Base-by-base conservation (phyloP, 2,329 filamentous ascomycete species). In the Sclerotinia spermophila region DNA sequence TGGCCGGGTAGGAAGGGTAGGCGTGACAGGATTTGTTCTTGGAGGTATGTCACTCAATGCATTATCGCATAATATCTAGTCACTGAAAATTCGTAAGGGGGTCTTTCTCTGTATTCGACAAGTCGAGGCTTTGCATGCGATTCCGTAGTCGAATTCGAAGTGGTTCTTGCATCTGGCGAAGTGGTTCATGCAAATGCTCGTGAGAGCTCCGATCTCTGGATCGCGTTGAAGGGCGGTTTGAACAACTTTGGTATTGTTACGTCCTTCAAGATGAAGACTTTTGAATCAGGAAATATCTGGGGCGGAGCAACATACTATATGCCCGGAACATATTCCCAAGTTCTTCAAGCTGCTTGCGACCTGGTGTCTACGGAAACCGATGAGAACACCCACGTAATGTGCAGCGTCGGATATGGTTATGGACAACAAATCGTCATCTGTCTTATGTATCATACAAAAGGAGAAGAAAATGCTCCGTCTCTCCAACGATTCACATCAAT, bases 181-280 rank as follows among this genome's bases (percentile, higher is more conserved):
- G 81, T 87, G 58, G 78, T 86, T 45, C 83, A 81, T 3, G 86
- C 83, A 3, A 65, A 48, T 65, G 61, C 61, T 48, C 35, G 19
- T 6, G 42, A 3, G 84, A 79, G 88, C 72, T 71, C 81, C 0
- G 86, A 88, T 68, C 79, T 89, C 13, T 87, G 81, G 78, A 81
- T 80, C 73, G 85, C 84, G 0, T 81, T 89, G 6, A 83, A 84
- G 67, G 87, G 86, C 11, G 86, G 87, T 30, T 83, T 84, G 24
- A 86, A 83, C 77, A 87, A 86, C 75, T 87, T 84, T 72, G 86
- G 85, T 5, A 81, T 86, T 72, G 82, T 85, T 15, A 84, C 83
- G 15, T 79, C 79, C 15, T 85, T 84, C 74, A 75, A 82, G 19
- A 53, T 71, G 38, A 51, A 56, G 24, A 73, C 71, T 19, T 73